Conservation (phyloP, 768 basidiomycete species). For the Tephrocybe sp. region DNA sequence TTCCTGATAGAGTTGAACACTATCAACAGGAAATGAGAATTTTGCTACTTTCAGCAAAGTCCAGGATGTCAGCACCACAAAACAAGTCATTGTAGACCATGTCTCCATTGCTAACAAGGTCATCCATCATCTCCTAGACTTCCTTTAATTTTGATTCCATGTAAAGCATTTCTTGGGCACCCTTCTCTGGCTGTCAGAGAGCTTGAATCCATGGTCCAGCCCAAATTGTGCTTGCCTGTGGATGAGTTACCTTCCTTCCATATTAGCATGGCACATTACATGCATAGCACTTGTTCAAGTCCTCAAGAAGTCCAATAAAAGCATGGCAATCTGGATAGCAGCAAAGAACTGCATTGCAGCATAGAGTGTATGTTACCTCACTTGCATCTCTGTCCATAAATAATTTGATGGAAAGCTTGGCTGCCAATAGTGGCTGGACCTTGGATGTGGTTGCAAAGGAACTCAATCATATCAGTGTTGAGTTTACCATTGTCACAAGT, state of each 20-base stretch:
- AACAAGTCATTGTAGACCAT: conserved; percentile 23
- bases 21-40: conserved; percentile 38
- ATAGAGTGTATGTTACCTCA: conserved; percentile 6
- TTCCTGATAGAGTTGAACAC: conserved; percentile 38
- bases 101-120: not conserved
- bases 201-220: not conserved
- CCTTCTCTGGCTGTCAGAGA: not conserved
- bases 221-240: not conserved
- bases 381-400: conserved; percentile 3
- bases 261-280: not conserved
- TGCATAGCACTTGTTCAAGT: conserved; percentile 13
- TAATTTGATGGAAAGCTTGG: not conserved
- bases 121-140: conserved; percentile 12
- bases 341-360: conserved; percentile 3
- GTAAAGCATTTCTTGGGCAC: conserved; percentile 15
- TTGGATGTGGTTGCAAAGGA: not conserved
- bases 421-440: not conserved
- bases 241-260: conserved; percentile 4
- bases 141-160: not conserved
- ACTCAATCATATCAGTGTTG: not conserved
- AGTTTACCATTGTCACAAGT: conserved; percentile 14
- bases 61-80: conserved; percentile 26
- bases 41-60: conserved; percentile 10
- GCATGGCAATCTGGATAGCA: conserved; percentile 17
- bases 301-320: conserved; percentile 21